Percentiles rank a stretch among this genome's conserved stretches.
phyloP scores from a whole-genome alignment of 441 rosid species.

The Kokia cookei region DNA sequence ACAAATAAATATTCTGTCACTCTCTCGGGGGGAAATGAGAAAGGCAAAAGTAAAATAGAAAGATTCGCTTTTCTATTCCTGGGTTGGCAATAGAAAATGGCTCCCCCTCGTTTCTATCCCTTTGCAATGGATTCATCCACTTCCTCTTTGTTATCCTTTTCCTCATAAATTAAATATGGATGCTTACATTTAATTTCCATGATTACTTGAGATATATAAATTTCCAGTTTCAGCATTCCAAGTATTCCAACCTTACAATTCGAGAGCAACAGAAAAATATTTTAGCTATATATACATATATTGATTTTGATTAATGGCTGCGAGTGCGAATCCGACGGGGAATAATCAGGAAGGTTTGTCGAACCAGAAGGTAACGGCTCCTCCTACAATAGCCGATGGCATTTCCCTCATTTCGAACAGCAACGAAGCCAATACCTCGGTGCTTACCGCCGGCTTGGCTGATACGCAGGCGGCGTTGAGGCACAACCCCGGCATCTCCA shows the following conservation, averaged over 20 bases:
- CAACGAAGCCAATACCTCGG: conserved; percentile 21
- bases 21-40: not conserved
- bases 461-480: conserved; percentile 37
- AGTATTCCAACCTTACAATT: not conserved
- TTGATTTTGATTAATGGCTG: conserved; percentile 27
- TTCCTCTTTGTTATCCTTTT: not conserved
- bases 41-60: not conserved
- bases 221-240: not conserved
- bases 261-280: not conserved
- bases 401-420: conserved; percentile 24
- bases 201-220: not conserved
- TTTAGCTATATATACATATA: not conserved
- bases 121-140: not conserved
- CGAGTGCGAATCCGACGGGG: conserved; percentile 37
- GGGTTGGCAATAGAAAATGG: not conserved
- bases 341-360: conserved; percentile 35
- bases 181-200: not conserved
- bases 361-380: conserved; percentile 17
- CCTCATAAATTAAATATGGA: not conserved
- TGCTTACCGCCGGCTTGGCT: not conserved
- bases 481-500: conserved; percentile 46
- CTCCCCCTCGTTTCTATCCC: not conserved
- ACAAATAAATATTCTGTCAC: not conserved
- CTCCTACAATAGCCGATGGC: conserved; percentile 24
- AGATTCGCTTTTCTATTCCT: not conserved